Evolutionary conservation across 345 rosid genomes (phyloP).

Genomic region (Citrus mangshanensis): DNA sequence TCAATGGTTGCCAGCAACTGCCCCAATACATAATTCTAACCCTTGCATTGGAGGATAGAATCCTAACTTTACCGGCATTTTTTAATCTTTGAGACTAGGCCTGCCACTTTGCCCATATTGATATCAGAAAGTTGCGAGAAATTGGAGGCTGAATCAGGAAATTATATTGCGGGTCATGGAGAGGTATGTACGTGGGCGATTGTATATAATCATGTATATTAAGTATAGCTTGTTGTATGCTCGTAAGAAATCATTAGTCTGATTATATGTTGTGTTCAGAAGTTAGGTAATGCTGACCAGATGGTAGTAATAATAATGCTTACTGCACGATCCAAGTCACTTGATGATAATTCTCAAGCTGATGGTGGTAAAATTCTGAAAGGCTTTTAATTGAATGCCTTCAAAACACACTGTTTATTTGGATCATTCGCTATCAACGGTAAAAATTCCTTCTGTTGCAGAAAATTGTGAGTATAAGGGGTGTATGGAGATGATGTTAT

Average conservation of each 20-base stretch:
- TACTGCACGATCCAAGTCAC: not conserved
- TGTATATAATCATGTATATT: not conserved
- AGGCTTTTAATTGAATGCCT: not conserved
- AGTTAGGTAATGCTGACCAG: not conserved
- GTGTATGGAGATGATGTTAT: rapidly evolving
- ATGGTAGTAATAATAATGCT: not conserved
- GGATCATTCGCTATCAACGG: not conserved
- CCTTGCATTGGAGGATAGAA: not conserved
- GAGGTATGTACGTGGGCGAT: not conserved
- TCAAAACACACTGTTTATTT: not conserved
- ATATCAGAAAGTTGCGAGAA: not conserved
- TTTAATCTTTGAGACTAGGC: not conserved
- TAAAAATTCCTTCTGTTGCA: not conserved
- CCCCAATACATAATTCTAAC: not conserved
- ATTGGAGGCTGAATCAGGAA: not conserved
- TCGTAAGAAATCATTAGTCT: not conserved
- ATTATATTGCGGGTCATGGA: not conserved
- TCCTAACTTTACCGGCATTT: not conserved
- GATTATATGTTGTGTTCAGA: not conserved
- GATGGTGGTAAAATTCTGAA: not conserved
- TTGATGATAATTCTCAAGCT: not conserved
- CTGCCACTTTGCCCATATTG: not conserved
- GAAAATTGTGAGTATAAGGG: not conserved
- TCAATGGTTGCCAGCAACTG: not conserved
- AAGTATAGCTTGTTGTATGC: not conserved